A percentile compares a stretch with the other conserved stretches of the same genome.
Evolutionary conservation across 2,329 filamentous ascomycete genomes (phyloP).

Genomic region (Ascochyta fabae): DNA sequence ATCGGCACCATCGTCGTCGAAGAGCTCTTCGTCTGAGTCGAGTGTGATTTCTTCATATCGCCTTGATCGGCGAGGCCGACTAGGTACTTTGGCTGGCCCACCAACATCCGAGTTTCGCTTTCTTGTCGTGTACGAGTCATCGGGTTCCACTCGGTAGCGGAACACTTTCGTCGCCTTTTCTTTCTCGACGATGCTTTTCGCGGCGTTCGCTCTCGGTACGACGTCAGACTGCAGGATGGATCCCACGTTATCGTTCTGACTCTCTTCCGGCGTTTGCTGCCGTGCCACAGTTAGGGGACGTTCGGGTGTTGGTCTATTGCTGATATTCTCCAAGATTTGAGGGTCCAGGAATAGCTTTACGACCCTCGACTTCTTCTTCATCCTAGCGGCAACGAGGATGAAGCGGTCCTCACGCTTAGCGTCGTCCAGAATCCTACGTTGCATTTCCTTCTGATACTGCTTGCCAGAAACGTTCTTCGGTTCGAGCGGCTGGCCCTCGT

Average conservation of each 20-base stretch:
- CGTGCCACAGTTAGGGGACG: constrained; percentile 24
- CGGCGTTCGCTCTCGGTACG: constrained; percentile 24
- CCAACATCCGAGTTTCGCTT: constrained; percentile 34
- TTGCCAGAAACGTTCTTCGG: constrained; percentile 53
- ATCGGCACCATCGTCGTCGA: constrained; percentile 30
- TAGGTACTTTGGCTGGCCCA: constrained; percentile 30
- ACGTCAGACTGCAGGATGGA: constrained; percentile 50
- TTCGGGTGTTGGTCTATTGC: constrained; percentile 39
- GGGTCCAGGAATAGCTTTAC: constrained; percentile 50
- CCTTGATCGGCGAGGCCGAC: constrained; percentile 26
- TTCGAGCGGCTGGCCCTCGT: constrained; percentile 39
- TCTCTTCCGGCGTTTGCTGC: constrained; percentile 32
- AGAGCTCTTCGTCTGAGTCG: constrained; percentile 53
- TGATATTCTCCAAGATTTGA: constrained; percentile 46
- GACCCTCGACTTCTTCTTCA: constrained; percentile 54
- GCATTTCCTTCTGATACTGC: constrained; percentile 57
- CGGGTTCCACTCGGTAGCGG: constrained; percentile 48
- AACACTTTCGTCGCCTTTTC: constrained; percentile 45
- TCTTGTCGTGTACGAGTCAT: constrained; percentile 50
- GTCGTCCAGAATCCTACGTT: constrained; percentile 53
- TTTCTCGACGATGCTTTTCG: constrained; percentile 27
- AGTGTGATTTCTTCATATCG: constrained; percentile 56
- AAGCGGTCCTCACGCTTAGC: constrained; percentile 53
- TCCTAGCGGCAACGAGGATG: constrained; percentile 54
- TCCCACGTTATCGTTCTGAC: constrained; percentile 25